These are phyloP conservation scores for Trichoderma endophyticum DNA, from an alignment of 2,329 filamentous ascomycete genomes.

Conservation along the genomic window DNA sequence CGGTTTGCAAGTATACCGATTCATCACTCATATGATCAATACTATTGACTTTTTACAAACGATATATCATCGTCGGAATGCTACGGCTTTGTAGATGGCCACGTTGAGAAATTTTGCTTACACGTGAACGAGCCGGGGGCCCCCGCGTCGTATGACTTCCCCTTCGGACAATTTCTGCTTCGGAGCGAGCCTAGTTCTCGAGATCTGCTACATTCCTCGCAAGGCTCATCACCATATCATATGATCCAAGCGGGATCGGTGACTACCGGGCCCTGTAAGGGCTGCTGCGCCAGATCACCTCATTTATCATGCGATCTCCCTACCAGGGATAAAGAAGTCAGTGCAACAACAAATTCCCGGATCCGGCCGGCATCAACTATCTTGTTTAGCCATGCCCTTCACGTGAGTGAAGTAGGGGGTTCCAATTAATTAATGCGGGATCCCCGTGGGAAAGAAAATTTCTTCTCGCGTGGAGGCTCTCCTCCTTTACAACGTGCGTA, in stretches of 20 bases:
- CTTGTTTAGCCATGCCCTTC: not conserved
- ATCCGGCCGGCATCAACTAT: not conserved
- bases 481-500: not conserved
- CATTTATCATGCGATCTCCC: slow-evolving; percentile 4
- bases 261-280: not conserved
- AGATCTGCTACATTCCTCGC: not conserved
- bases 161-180: not conserved
- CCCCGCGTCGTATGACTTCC: slow-evolving; percentile 6
- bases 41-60: not conserved
- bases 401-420: not conserved
- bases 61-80: not conserved
- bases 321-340: not conserved
- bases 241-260: not conserved
- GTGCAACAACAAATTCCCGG: not conserved
- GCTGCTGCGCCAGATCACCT: not conserved
- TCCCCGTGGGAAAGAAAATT: slow-evolving; percentile 4
- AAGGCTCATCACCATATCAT: not conserved
- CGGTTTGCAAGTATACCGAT: not conserved
- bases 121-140: not conserved
- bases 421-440: not conserved
- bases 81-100: not conserved
- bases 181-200: not conserved
- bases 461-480: not conserved
- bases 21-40: not conserved
- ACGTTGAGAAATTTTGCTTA: not conserved